Evolutionary conservation across 345 rosid species (phyloP).

Genomic region (Rhodomyrtus tomentosa): DNA sequence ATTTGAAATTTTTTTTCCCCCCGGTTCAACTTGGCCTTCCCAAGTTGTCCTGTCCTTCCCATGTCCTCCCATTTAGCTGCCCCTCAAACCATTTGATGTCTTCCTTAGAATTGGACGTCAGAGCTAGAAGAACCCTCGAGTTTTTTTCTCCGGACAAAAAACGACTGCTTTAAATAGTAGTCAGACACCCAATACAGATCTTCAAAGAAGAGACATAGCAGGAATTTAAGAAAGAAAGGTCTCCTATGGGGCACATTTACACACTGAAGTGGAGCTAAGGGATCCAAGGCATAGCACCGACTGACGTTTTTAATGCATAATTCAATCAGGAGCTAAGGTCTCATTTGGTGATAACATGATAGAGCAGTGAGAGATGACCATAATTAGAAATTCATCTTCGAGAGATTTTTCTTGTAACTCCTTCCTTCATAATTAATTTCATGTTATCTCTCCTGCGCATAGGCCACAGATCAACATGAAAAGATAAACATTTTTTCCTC

Average conservation of each 20-base stretch:
- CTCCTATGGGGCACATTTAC: background rate
- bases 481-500: background rate
- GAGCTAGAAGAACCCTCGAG: background rate
- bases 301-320: background rate
- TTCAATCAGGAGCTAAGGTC: background rate
- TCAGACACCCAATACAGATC: background rate
- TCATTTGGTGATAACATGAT: background rate
- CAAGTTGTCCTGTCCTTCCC: background rate
- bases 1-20: background rate
- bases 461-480: background rate
- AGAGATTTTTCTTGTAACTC: background rate
- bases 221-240: background rate
- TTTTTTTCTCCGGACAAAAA: background rate
- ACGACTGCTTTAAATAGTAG: background rate
- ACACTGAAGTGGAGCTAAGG: background rate
- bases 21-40: background rate
- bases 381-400: background rate
- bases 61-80: background rate
- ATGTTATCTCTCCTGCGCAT: background rate
- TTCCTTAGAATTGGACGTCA: background rate
- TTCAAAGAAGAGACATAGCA: background rate
- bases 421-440: background rate
- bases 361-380: background rate
- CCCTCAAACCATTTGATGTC: background rate
- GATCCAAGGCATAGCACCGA: background rate